Base-by-base conservation (phyloP, 768 basidiomycete genomes). In the Hygrophorus russula region DNA sequence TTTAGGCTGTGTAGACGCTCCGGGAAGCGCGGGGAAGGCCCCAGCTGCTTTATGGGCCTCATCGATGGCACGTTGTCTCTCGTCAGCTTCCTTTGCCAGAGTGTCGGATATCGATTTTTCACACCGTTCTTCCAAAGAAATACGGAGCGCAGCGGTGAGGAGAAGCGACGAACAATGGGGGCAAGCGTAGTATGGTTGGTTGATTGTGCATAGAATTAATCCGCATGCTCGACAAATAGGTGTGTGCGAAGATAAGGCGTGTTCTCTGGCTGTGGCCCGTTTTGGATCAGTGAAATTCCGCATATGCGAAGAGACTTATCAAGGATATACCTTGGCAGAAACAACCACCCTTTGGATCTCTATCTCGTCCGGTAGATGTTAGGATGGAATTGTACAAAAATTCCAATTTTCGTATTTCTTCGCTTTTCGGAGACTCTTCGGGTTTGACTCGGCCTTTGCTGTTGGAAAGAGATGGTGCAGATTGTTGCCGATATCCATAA, bases 331-430 rank as follows among this genome's bases (percentile, higher is more conserved):
- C 79, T 63, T 76, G 73, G 51, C 82, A 85, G 53, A 80, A 84
- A 52, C 82, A 85, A 0, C 81, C 80, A 3, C 76, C 74, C 32
- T 70, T 73, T 0, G 76, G 71, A 57, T 83, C 80, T 44, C 60
- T 72, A 32, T 60, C 55, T 0, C 42, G 56, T 0, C 61, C 62
- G n/a, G 56, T 56, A 2, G 62, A 53, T 11, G 53, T 56, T 18
- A 49, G 56, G 17, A 77, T 56, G 3, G 59, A 66, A n/a, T 59
- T 51, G 27, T 73, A 57, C 32, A 78, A 58, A 5, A 57, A 51
- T 50, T 81, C 76, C 13, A 83, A 63, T 17, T 48, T 51, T 3
- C 58, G 59, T 11, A 82, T 66, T 28, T 65, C 66, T 46, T 59
- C 65, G 57, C 73, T 80, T 55, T 74, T 79, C 1, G 64, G 58